Conservation (phyloP, 2,329 filamentous ascomycete genomes). For the Hymenoscyphus scutula region DNA sequence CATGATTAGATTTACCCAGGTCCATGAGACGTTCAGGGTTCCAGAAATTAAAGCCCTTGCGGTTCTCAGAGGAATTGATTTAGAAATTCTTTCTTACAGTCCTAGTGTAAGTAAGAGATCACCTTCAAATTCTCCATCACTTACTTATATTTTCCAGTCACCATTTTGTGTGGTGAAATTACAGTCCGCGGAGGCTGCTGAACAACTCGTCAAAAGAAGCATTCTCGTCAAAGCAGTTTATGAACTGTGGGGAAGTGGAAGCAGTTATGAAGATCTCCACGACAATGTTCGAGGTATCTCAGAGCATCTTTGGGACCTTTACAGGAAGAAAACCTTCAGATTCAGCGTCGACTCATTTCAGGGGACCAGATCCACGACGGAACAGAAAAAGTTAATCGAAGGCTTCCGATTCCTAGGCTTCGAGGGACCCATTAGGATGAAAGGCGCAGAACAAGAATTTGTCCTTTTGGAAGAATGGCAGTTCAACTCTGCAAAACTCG, state of each 20-base stretch:
- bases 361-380: slow-evolving; percentile 60
- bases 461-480: slow-evolving; percentile 81
- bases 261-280: slow-evolving; percentile 67
- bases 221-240: slow-evolving; percentile 82
- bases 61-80: slow-evolving; percentile 59
- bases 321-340: slow-evolving; percentile 69
- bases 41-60: slow-evolving; percentile 83
- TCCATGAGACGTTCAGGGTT: slow-evolving; percentile 85
- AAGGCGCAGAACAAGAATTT: slow-evolving; percentile 70
- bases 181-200: slow-evolving; percentile 61
- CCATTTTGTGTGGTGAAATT: slow-evolving; percentile 81
- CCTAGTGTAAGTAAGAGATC: slow-evolving; percentile 58
- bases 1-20: slow-evolving; percentile 84
- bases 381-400: slow-evolving; percentile 76
- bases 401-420: slow-evolving; percentile 77
- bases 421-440: slow-evolving; percentile 74
- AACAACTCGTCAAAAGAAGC: slow-evolving; percentile 67
- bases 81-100: slow-evolving; percentile 74
- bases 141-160: slow-evolving; percentile 53
- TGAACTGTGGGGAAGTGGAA: slow-evolving; percentile 80
- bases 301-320: slow-evolving; percentile 63
- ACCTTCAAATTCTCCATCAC: slow-evolving; percentile 15
- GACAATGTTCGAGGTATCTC: slow-evolving; percentile 58
- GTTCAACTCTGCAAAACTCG: slow-evolving; percentile 47
- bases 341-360: slow-evolving; percentile 83